phyloP scores from a whole-genome alignment of 1,139 yeast species.

The Suhomyces bokatorum region DNA sequence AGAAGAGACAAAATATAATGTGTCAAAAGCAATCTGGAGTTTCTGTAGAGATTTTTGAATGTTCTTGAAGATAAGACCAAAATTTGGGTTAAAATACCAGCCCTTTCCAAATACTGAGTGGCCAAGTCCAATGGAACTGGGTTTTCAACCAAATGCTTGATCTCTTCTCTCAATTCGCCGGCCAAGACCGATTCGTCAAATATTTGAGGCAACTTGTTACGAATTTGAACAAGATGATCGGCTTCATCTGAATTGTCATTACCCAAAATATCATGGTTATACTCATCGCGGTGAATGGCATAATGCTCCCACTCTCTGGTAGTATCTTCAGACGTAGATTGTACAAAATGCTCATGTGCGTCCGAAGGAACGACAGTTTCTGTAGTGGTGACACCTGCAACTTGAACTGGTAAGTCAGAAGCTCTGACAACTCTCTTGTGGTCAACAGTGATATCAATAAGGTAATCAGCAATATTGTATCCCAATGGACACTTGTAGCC shows the following conservation, averaged over 20 bases:
- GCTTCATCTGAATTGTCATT: constrained; percentile 25
- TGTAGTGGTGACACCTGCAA: constrained; percentile 27
- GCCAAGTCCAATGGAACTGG: constrained; percentile 38
- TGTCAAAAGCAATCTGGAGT: constrained; percentile 79
- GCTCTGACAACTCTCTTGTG: constrained; percentile 36
- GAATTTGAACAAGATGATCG: constrained; percentile 32
- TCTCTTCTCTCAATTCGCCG: constrained; percentile 50
- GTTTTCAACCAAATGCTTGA: constrained; percentile 36
- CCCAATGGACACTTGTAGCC: constrained; percentile 88
- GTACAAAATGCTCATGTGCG: constrained; percentile 40
- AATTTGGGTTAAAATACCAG: constrained; percentile 64
- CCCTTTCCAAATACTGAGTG: constrained; percentile 43
- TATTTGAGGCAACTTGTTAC: constrained; percentile 39
- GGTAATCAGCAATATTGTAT: constrained; percentile 88
- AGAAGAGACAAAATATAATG: constrained; percentile 77
- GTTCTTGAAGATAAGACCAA: constrained; percentile 77
- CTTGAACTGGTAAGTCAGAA: constrained; percentile 14
- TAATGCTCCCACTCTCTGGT: constrained; percentile 88
- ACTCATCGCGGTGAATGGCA: constrained; percentile 82
- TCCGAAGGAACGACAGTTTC: constrained; percentile 28
- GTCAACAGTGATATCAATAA: constrained; percentile 85
- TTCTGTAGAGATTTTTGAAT: constrained; percentile 87
- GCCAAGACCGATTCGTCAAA: constrained; percentile 53
- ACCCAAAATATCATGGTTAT: constrained; percentile 26
- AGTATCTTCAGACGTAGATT: constrained; percentile 43